phyloP scores from a whole-genome alignment of 257 asterid genomes.

The Fraxinus pennsylvanica region DNA sequence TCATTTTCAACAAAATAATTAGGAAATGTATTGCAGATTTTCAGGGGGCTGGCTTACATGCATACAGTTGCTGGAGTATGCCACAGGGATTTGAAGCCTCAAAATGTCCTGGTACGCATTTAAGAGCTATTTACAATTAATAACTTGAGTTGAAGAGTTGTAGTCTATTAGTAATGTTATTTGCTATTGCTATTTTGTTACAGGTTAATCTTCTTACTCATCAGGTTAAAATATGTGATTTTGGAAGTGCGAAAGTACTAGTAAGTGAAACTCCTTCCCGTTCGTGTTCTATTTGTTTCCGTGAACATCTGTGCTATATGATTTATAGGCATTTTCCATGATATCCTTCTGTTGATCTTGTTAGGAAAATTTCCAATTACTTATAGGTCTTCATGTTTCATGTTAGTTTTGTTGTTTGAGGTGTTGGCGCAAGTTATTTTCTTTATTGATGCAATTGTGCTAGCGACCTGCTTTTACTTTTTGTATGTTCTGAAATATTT shows the following conservation, averaged over 20 bases:
- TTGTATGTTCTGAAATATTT: background rate
- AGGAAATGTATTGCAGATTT: slow-evolving; percentile 53
- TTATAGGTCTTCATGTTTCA: background rate
- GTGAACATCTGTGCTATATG: background rate
- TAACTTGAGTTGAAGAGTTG: background rate
- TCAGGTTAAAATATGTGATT: slow-evolving; percentile 30
- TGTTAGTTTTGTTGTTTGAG: background rate
- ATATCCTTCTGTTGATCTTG: background rate
- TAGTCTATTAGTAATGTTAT: slow-evolving; percentile 17
- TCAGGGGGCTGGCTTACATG: slow-evolving; percentile 95
- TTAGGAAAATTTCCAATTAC: background rate
- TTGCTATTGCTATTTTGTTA: slow-evolving; percentile 9
- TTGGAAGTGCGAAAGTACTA: slow-evolving; percentile 94
- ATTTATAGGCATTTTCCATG: background rate
- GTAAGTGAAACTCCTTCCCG: slow-evolving; percentile 46
- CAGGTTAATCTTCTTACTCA: background rate
- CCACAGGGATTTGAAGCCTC: slow-evolving; percentile 96
- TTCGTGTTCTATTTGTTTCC: background rate
- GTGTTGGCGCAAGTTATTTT: background rate
- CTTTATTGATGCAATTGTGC: background rate
- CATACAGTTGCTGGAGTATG: slow-evolving; percentile 91
- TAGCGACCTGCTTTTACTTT: background rate
- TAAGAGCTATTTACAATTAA: background rate
- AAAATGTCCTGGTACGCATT: slow-evolving; percentile 75
- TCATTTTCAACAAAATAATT: slow-evolving; percentile 4